Base-by-base conservation (phyloP, 257 asterid species). In the Solanum lignicaule region DNA sequence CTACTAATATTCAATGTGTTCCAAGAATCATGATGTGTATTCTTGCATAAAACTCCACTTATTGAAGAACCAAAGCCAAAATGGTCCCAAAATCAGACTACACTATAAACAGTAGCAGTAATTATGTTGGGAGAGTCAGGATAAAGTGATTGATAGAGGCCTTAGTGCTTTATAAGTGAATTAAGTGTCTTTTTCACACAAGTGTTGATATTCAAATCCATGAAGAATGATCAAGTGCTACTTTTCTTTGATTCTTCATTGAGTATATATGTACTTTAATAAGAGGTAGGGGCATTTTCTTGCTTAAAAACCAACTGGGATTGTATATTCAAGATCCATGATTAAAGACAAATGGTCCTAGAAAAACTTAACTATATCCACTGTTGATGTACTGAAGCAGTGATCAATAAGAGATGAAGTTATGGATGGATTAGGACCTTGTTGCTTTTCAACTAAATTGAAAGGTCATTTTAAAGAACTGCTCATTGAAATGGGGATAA, bases 181-280 rank as follows among this genome's bases (percentile, higher is more conserved):
- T 62, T 62, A 60, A 15, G 66, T 33, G 39, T 79, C 66, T 15
- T 46, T 79, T 43, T 79, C 85, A 46, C 27, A 14, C 74, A 85
- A 66, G 81, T 87, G 74, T 89, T 84, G 72, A 83, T 87, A 33
- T 27, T 31, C 83, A 71, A 46, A 76, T 39, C 36, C 84, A 43
- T 84, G 32, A 18, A 43, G 87, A 72, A 36, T 83, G 38, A 84
- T 78, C n/a, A n/a, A 78, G 35, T 39, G 36, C 62, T 78, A 41
- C n/a, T 78, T 48, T 41, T 78, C 36, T 78, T 78, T 39, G 62
- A 41, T n/a, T 78, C 33, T 78, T 78, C 62, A 41, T 41, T 14
- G 29, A 23, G 84, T 18, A 43, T 41, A 43, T 78, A 18, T 43
- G 85, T 43, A 79, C 66, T 79, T 25, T 27, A 14, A 41, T 25